Evolutionary conservation across 148 eudicot genomes (phyloP).

Genomic region (Camellia sinensis): DNA sequence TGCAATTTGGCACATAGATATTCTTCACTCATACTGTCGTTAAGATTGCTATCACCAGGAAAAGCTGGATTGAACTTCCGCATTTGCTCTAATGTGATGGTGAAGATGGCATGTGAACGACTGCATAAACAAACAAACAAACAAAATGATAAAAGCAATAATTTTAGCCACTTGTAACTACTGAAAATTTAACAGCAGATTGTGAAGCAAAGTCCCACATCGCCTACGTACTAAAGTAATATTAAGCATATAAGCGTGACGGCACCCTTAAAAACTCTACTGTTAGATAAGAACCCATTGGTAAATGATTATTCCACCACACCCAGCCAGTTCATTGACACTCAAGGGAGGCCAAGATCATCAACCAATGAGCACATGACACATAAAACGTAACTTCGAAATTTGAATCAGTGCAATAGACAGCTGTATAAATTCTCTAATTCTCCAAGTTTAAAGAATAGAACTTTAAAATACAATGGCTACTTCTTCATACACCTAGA

Average conservation of each 20-base stretch:
- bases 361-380: background rate
- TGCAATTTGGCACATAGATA: conserved; percentile 96
- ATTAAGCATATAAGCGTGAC: too few species aligned
- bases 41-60: conserved; percentile 45
- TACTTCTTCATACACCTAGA: background rate
- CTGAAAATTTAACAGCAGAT: background rate
- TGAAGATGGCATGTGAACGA: conserved; percentile 99
- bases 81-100: conserved; percentile 95
- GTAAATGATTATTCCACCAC: conserved; percentile 1
- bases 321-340: conserved; percentile 3
- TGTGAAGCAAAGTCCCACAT: too few species aligned
- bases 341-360: background rate
- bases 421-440: too few species aligned
- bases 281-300: background rate
- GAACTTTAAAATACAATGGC: background rate
- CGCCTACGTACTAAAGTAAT: too few species aligned
- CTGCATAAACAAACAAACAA: conserved; percentile 38
- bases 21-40: conserved; percentile 73
- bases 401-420: background rate
- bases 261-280: background rate
- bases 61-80: conserved; percentile 48
- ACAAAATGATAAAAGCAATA: background rate
- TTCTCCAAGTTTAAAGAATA: background rate
- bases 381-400: background rate
- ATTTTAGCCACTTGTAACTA: background rate